Evolutionary conservation across 2,329 filamentous ascomycete species (phyloP).

Genomic region (Diaporthe velutina): DNA sequence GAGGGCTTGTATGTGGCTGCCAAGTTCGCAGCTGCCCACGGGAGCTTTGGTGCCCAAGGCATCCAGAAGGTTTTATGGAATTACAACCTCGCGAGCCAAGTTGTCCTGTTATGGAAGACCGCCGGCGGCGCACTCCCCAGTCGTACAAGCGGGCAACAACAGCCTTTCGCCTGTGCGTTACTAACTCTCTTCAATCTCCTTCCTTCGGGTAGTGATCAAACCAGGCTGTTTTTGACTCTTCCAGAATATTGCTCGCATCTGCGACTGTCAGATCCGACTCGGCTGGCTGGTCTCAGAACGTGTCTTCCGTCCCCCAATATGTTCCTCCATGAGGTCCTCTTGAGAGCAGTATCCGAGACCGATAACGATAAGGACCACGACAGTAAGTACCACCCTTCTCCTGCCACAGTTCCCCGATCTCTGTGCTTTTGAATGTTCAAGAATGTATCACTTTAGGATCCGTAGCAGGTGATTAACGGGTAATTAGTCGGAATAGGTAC

Average conservation of each 20-base stretch:
- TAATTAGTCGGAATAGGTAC: too few relatives aligned
- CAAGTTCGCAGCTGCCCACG: slow-evolving; percentile 9
- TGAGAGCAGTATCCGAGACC: slow-evolving; percentile 13
- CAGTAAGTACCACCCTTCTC: slow-evolving; percentile 13
- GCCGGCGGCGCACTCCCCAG: not conserved
- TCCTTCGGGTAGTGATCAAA: not conserved
- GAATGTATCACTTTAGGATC: too few relatives aligned
- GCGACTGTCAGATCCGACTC: slow-evolving; percentile 1
- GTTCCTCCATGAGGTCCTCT: slow-evolving; percentile 24
- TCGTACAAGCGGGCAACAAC: slow-evolving; percentile 5
- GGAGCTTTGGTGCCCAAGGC: slow-evolving; percentile 19
- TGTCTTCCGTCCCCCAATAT: not conserved
- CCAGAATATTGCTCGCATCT: slow-evolving; percentile 3
- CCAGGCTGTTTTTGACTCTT: not conserved
- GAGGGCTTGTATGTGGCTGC: slow-evolving; percentile 10
- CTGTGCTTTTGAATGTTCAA: too few relatives aligned
- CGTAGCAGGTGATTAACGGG: too few relatives aligned
- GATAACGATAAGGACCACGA: slow-evolving; percentile 10
- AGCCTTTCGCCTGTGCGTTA: slow-evolving; percentile 21
- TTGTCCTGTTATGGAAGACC: not conserved
- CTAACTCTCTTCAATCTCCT: slow-evolving; percentile 2
- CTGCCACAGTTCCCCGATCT: too few relatives aligned
- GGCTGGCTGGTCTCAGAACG: slow-evolving; percentile 14
- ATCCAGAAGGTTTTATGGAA: slow-evolving; percentile 14
- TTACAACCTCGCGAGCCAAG: slow-evolving; percentile 11